These are phyloP conservation scores for Wickerhamiella cacticola DNA, from an alignment of 805 yeast species.

Conservation along the genomic window DNA sequence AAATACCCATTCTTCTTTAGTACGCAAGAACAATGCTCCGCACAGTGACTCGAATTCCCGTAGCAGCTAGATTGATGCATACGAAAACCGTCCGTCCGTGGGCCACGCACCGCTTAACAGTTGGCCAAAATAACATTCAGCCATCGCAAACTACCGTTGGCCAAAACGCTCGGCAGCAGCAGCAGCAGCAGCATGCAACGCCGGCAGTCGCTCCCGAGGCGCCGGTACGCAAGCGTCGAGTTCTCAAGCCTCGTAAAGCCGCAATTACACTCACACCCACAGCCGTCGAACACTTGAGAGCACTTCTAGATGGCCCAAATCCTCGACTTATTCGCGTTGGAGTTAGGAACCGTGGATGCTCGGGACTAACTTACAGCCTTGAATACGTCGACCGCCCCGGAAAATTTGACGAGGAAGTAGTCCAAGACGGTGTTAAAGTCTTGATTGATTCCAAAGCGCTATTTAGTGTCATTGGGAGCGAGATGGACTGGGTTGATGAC, in stretches of 20 bases:
- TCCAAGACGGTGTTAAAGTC: conserved; percentile 84
- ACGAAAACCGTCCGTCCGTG: conserved; percentile 21
- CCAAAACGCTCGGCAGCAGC: not conserved
- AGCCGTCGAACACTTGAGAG: conserved; percentile 62
- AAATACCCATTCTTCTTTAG: not conserved
- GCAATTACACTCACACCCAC: conserved; percentile 66
- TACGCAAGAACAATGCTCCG: not conserved
- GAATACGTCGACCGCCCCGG: conserved; percentile 85
- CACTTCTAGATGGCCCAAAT: conserved; percentile 61
- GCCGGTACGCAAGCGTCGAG: conserved; percentile 31
- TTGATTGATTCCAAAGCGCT: conserved; percentile 92
- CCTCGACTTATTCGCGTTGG: conserved; percentile 87
- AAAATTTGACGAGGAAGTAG: conserved; percentile 88
- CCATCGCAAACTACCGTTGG: not conserved
- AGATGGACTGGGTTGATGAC: conserved; percentile 98
- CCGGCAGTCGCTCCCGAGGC: not conserved
- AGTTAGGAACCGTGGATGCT: conserved; percentile 93
- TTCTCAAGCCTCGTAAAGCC: conserved; percentile 77
- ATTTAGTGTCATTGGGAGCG: conserved; percentile 89
- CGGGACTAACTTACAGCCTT: conserved; percentile 82
- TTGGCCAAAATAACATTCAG: not conserved
- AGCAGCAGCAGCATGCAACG: not conserved
- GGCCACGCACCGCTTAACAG: conserved; percentile 22
- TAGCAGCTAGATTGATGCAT: conserved; percentile 15
- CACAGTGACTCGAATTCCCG: not conserved